Percentiles rank a stretch among this genome's conserved stretches.
These are phyloP conservation scores for Gynochthodes officinalis DNA, from an alignment of 257 asterid genomes.

Conservation along the genomic window DNA sequence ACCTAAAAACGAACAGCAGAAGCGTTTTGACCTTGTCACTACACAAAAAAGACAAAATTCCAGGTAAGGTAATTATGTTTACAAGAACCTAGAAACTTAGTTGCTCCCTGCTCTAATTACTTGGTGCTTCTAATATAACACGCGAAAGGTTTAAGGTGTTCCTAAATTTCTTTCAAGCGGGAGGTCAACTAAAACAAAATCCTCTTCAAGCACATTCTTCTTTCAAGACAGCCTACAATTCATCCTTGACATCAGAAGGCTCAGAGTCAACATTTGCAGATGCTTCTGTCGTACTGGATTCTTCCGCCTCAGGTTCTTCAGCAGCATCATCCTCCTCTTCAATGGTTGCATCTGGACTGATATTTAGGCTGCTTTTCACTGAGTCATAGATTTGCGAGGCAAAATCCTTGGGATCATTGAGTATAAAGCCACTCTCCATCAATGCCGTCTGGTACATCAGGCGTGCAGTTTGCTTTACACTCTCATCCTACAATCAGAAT, in stretches of 20 bases:
- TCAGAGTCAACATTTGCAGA: slow-evolving; percentile 27
- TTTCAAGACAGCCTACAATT: slow-evolving; percentile 42
- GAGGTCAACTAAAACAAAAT: slow-evolving; percentile 18
- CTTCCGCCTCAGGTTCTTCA: slow-evolving; percentile 47
- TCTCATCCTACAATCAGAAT: slow-evolving; percentile 43
- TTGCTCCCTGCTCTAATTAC: slow-evolving; percentile 16
- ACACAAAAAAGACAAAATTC: slow-evolving; percentile 24
- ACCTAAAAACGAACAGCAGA: neutral
- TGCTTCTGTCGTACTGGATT: slow-evolving; percentile 33
- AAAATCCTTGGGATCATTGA: slow-evolving; percentile 81
- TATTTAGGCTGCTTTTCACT: slow-evolving; percentile 61
- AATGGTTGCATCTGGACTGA: slow-evolving; percentile 62
- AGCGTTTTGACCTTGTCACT: neutral
- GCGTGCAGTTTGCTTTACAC: slow-evolving; percentile 66
- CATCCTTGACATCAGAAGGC: slow-evolving; percentile 48
- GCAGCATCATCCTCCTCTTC: slow-evolving; percentile 75
- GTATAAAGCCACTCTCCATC: slow-evolving; percentile 81
- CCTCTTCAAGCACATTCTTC: slow-evolving; percentile 7
- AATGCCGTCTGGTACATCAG: slow-evolving; percentile 90
- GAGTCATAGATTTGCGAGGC: slow-evolving; percentile 68
- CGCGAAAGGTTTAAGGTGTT: slow-evolving; percentile 1
- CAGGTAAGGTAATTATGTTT: slow-evolving; percentile 15
- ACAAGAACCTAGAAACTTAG: slow-evolving; percentile 23
- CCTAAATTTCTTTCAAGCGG: slow-evolving; percentile 6
- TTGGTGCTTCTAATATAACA: slow-evolving; percentile 6